Base-by-base conservation (phyloP, 805 yeast species). In the Metschnikowia henanensis region DNA sequence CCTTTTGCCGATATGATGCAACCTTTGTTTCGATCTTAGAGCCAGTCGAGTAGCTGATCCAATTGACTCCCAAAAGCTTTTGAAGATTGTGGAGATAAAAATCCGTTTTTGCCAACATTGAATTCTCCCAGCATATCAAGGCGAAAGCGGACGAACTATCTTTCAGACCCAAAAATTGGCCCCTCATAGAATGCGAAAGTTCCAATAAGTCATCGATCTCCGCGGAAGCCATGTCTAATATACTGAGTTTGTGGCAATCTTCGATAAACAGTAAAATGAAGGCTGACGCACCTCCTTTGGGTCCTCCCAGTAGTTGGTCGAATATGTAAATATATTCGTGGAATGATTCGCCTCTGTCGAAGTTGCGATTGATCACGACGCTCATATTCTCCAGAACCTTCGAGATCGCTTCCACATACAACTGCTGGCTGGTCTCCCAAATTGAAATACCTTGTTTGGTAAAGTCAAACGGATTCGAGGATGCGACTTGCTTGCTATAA, bases 11-110 rank as follows among this genome's bases (percentile, higher is more conserved):
- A 37, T 86, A 67, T 0, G 66, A 60, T 2, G 59, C 52, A 19
- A 79, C 70, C 46, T 80, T 87, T 1, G 67, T 59, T 9, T 75
- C 66, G 1, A 92, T 75, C 47, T 75, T 77, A 40, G 73, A 75
- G 0, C 96, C 97, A 12, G 59, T 34, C 2, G 74, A 61, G 47
- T 62, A 71, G 36, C 66, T 61, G 31, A 54, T 52, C 76, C 76
- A 71, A 30, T 59, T 61, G 3, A 40, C 35, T 0, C 76, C 76
- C 18, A 68, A 53, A 6, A 64, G 34, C n/a, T 35, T 44, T 7
- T 50, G 42, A 13, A 71, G 52, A 30, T 52, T 53, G 0, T n/a
- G 25, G 10, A 53, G 36, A 42, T 64, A 68, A 45, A 56, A 63
- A 12, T 50, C 37, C 4, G 62, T 26, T 42, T 65, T 67, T 6